Percentiles rank a stretch among this genome's conserved stretches.
Conservation (phyloP, 1,284 basidiomycete species). For the Bjerkandera adusta region DNA sequence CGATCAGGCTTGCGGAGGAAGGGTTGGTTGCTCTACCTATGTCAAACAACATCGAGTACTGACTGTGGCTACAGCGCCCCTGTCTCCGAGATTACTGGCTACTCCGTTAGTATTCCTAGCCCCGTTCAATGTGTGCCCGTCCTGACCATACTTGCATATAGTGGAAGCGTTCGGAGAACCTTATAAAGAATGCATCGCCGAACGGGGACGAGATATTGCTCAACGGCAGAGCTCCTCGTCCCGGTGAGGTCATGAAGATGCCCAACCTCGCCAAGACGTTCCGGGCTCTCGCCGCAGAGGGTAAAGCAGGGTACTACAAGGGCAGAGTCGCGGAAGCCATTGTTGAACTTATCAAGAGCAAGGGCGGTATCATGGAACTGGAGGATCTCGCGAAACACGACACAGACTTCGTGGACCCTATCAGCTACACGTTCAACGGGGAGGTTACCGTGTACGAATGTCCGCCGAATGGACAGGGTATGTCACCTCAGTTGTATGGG, state of each 20-base stretch:
- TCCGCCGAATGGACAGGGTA: slow-evolving; percentile 90
- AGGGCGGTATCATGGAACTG: slow-evolving; percentile 89
- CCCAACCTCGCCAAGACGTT: slow-evolving; percentile 86
- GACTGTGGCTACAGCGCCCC: slow-evolving; percentile 52
- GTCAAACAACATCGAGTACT: background rate
- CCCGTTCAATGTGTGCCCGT: background rate
- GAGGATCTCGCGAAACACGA: slow-evolving; percentile 83
- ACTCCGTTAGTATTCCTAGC: slow-evolving; percentile 40
- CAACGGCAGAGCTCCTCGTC: slow-evolving; percentile 74
- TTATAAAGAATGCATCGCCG: slow-evolving; percentile 81
- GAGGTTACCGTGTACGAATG: slow-evolving; percentile 90
- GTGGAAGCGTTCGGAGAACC: slow-evolving; percentile 76
- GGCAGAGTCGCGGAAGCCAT: slow-evolving; percentile 88
- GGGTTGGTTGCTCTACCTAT: slow-evolving; percentile 49
- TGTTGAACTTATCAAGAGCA: slow-evolving; percentile 78
- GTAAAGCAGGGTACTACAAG: slow-evolving; percentile 91
- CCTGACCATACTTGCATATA: slow-evolving; percentile 28
- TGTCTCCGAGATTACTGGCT: slow-evolving; percentile 75
- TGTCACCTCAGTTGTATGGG: no score
- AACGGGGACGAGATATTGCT: slow-evolving; percentile 85
- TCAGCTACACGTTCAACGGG: slow-evolving; percentile 83
- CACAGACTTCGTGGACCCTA: slow-evolving; percentile 83
- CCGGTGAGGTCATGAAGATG: slow-evolving; percentile 76
- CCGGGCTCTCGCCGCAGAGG: slow-evolving; percentile 73
- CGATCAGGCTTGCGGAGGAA: slow-evolving; percentile 82